Conservation (phyloP, 768 basidiomycete species). For the Boletus rubescentipes region DNA sequence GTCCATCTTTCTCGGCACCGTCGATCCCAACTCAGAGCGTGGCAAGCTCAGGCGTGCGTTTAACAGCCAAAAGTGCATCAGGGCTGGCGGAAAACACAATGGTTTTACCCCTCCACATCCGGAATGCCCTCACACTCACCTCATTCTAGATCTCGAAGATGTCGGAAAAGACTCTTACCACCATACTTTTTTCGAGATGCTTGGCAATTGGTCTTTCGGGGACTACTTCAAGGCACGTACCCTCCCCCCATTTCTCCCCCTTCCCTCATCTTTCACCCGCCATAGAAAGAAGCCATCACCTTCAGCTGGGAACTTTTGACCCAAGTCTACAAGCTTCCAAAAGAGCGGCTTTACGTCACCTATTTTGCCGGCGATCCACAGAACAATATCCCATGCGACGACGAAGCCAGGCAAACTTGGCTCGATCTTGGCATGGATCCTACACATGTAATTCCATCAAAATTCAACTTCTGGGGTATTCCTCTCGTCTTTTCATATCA, state of each 20-base stretch:
- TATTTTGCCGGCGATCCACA: constrained; percentile 96
- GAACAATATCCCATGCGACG: constrained; percentile 81
- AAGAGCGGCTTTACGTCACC: constrained; percentile 92
- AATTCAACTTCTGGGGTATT: constrained; percentile 98
- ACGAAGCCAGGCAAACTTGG: constrained; percentile 88
- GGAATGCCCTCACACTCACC: constrained; percentile 1
- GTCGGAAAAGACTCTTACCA: constrained; percentile 99
- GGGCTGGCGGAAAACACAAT: constrained; percentile 99
- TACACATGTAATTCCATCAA: constrained; percentile 89
- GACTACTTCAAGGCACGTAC: constrained; percentile 93
- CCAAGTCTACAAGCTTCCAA: constrained; percentile 80
- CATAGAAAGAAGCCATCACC: constrained; percentile 85
- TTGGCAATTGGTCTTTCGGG: constrained; percentile 99
- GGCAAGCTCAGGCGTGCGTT: constrained; percentile 90
- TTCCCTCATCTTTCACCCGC: constrained; percentile 2
- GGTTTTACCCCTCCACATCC: constrained; percentile 45
- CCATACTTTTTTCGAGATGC: constrained; percentile 98
- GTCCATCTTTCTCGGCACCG: constrained; percentile 95
- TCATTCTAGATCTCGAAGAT: constrained; percentile 83
- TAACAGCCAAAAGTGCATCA: constrained; percentile 97
- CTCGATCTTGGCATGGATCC: constrained; percentile 84
- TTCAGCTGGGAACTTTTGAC: constrained; percentile 97
- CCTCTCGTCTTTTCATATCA: constrained; percentile 20
- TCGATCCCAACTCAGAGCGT: constrained; percentile 92
- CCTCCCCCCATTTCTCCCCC: background rate